Base-by-base conservation (phyloP, 495 filamentous ascomycete genomes). In the Penicillium coffeae region DNA sequence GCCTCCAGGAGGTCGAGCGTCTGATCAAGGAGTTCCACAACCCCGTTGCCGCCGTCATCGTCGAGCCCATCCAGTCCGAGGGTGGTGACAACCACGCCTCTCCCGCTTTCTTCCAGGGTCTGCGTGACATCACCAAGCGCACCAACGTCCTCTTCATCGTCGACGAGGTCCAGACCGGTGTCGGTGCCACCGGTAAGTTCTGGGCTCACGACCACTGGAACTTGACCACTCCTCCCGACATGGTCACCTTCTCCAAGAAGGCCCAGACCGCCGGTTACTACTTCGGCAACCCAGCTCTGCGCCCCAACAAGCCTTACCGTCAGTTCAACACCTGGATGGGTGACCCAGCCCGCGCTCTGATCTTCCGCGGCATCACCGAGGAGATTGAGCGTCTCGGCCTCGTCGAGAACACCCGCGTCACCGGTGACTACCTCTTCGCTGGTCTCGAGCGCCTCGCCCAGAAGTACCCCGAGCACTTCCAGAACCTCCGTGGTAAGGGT, bases 261-360 rank as follows among this genome's bases (percentile, higher is more conserved):
- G 94, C 93, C 16, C 93, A 98, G 76, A 91, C 94, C 7, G 93
- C 93, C 22, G 93, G 93, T 25, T 98, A 94, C 80, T 98, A 95
- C 77, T 98, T 80, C 63, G 89, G 90, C 21, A 87, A 95, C 75
- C 80, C 82, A 14, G 80, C 85, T 38, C 78, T 98, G 49, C 79
- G 91, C n/a, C 93, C 93, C 40, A 96, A 96, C 75, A 92, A 92
- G 79, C 90, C 93, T n/a, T 97, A 96, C 79, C 84, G 93, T 42
- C 93, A 98, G 72, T 98, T 97, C 76, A 98, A 98, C 74, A 98
- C 94, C 49, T 98, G 93, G 93, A 96, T 98, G 91, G 93, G 93
- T 65, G 93, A 98, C 72, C 93, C 93, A 21, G 83, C 88, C 8
- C 83, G 89, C 40, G 90, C 89, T 8, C 73, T 97, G 50, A 79